A percentile compares a stretch with the other conserved stretches of the same genome.
Conservation (phyloP, 139 green algal species). For the Chlorella sorokiniana region DNA sequence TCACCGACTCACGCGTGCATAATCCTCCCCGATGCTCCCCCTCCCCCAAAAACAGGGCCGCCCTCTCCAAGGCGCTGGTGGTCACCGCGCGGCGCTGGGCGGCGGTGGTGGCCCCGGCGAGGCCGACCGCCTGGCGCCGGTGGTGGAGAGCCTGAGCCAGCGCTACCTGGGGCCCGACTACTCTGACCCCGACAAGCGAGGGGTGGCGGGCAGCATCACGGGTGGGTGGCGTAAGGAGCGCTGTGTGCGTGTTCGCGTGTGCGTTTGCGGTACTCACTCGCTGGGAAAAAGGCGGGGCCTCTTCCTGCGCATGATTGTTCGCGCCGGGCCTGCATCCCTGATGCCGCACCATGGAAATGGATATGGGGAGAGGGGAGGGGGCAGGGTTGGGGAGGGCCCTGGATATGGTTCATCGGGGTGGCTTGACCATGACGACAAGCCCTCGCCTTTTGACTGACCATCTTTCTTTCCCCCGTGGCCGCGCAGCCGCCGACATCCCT, state of each 20-base stretch:
- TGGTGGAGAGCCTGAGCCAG: constrained; percentile 79
- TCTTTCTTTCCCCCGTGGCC: background rate
- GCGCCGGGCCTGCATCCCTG: too few species aligned
- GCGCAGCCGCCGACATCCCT: constrained; percentile 49
- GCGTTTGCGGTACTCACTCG: too few species aligned
- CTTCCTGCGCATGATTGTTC: too few species aligned
- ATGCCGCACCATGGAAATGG: too few species aligned
- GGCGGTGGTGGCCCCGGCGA: constrained; percentile 67
- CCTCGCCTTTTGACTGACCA: background rate
- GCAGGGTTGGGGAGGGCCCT: too few species aligned
- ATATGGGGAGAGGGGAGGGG: too few species aligned
- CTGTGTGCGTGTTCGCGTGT: background rate
- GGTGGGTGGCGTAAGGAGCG: background rate
- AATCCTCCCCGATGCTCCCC: too few species aligned
- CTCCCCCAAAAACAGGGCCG: constrained; percentile 5
- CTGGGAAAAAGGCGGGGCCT: too few species aligned
- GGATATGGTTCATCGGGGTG: too few species aligned
- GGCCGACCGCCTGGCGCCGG: constrained; percentile 75
- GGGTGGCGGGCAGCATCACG: constrained; percentile 30
- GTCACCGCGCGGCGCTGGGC: constrained; percentile 67
- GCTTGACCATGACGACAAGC: too few species aligned
- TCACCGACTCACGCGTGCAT: background rate
- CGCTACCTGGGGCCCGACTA: constrained; percentile 71
- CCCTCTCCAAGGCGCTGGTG: constrained; percentile 52
- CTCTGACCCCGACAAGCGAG: constrained; percentile 38